phyloP scores from a whole-genome alignment of 345 rosid genomes.

The Eucalyptus viminalis region DNA sequence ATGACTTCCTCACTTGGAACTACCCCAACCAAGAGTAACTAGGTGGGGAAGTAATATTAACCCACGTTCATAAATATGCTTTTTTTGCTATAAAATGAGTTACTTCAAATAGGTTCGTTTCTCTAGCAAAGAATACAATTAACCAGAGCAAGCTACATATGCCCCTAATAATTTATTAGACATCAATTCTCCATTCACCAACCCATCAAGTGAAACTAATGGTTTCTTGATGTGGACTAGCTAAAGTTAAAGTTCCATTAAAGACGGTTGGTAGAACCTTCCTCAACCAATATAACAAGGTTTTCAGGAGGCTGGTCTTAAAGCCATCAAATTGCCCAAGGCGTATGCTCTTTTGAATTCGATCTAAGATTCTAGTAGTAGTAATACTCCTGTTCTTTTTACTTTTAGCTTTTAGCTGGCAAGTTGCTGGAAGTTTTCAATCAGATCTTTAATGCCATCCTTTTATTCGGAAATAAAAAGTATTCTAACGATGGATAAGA shows the following conservation, averaged over 20 bases:
- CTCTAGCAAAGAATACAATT: no score
- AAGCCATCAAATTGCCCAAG: not conserved
- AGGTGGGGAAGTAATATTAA: constrained; percentile 2
- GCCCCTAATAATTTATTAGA: no score
- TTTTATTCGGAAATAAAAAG: not conserved
- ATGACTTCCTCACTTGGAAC: not conserved
- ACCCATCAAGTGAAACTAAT: not conserved
- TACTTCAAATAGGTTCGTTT: not conserved
- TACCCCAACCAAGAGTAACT: not conserved
- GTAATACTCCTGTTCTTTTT: not conserved
- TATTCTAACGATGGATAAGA: not conserved
- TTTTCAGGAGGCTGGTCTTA: not conserved
- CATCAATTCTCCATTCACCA: not conserved
- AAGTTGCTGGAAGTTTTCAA: not conserved
- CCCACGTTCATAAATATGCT: constrained; percentile 2
- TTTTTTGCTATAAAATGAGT: not conserved
- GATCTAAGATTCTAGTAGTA: not conserved
- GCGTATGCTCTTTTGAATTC: not conserved
- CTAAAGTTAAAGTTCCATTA: not conserved
- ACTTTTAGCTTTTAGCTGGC: not conserved
- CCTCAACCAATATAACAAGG: not conserved
- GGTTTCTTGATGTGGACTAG: not conserved
- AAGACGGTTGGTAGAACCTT: not conserved
- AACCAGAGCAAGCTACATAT: no score
- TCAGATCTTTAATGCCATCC: not conserved